phyloP scores from a whole-genome alignment of 805 yeast species.

The Zygotorulaspora sp. region DNA sequence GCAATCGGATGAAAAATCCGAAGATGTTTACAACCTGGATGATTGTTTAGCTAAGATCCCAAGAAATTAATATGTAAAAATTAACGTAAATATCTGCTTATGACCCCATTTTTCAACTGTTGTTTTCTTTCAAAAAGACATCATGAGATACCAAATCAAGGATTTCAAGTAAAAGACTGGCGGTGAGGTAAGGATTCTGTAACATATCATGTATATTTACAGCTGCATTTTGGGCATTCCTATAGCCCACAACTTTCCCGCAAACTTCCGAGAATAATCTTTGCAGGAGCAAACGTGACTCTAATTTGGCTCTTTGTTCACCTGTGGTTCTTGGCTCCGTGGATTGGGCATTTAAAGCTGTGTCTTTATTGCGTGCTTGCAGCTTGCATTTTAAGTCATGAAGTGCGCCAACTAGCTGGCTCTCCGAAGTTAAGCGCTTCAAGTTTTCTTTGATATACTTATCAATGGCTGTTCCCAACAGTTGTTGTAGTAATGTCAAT shows the following conservation, averaged over 20 bases:
- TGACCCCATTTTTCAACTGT: neutral
- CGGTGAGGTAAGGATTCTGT: constrained; percentile 69
- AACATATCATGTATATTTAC: constrained; percentile 55
- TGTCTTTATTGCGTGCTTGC: constrained; percentile 54
- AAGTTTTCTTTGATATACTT: constrained; percentile 47
- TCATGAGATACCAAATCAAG: constrained; percentile 54
- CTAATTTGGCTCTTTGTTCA: constrained; percentile 54
- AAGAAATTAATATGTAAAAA: constrained; percentile 5
- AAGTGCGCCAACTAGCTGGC: constrained; percentile 43
- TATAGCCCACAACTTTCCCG: constrained; percentile 67
- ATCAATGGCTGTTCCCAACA: constrained; percentile 85
- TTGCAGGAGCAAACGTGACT: constrained; percentile 54
- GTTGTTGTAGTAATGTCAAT: constrained; percentile 73
- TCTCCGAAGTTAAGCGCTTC: constrained; percentile 30
- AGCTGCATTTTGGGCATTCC: constrained; percentile 61
- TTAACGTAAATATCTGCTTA: too few relatives aligned
- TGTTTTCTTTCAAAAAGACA: constrained; percentile 3
- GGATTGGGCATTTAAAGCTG: constrained; percentile 36
- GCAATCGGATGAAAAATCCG: constrained; percentile 1
- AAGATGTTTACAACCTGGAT: constrained; percentile 10
- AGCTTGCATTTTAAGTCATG: constrained; percentile 29
- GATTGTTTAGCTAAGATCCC: constrained; percentile 21
- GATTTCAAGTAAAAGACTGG: constrained; percentile 54
- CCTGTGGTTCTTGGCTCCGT: constrained; percentile 39
- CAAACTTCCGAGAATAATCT: constrained; percentile 58